These are phyloP conservation scores for Mortierella polycephala DNA, from an alignment of 371 early-diverging fungal species.

Conservation along the genomic window DNA sequence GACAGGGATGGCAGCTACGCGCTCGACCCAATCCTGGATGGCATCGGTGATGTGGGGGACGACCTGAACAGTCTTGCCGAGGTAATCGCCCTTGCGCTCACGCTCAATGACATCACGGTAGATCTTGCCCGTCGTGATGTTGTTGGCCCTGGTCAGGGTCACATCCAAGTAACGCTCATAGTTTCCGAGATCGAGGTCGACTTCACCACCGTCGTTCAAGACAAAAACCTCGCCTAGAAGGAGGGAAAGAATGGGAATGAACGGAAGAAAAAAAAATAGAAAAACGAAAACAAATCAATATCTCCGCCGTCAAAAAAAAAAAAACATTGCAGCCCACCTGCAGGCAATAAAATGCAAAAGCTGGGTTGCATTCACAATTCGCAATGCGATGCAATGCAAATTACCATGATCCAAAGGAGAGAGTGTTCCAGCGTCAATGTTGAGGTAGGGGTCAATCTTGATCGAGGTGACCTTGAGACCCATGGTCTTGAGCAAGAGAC, in stretches of 20 bases:
- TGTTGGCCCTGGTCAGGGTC: constrained; percentile 94
- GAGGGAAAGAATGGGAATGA: not conserved
- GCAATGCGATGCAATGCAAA: too few species aligned
- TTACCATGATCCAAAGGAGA: constrained; percentile 97
- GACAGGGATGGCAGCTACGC: constrained; percentile 88
- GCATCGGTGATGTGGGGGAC: constrained; percentile 99
- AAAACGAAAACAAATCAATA: not conserved
- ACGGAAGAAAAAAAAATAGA: not conserved
- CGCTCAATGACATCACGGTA: constrained; percentile 96
- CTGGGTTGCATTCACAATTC: too few species aligned
- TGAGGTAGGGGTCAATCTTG: constrained; percentile 99
- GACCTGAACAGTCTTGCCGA: constrained; percentile 99
- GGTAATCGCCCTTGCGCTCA: constrained; percentile 95
- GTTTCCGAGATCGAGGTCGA: constrained; percentile 99
- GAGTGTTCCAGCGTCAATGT: constrained; percentile 99
- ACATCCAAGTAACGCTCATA: constrained; percentile 99
- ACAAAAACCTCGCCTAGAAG: constrained; percentile 96
- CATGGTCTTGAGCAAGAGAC: constrained; percentile 93
- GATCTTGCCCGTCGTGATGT: constrained; percentile 99
- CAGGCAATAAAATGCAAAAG: constrained; percentile 40
- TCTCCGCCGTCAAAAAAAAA: constrained; percentile 7
- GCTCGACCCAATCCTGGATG: constrained; percentile 97
- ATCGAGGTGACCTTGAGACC: constrained; percentile 97
- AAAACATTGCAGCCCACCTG: not conserved
- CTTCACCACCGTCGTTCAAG: constrained; percentile 99